These are phyloP conservation scores for Sporothrix pallida DNA, from an alignment of 2,329 filamentous ascomycete genomes.

Conservation along the genomic window DNA sequence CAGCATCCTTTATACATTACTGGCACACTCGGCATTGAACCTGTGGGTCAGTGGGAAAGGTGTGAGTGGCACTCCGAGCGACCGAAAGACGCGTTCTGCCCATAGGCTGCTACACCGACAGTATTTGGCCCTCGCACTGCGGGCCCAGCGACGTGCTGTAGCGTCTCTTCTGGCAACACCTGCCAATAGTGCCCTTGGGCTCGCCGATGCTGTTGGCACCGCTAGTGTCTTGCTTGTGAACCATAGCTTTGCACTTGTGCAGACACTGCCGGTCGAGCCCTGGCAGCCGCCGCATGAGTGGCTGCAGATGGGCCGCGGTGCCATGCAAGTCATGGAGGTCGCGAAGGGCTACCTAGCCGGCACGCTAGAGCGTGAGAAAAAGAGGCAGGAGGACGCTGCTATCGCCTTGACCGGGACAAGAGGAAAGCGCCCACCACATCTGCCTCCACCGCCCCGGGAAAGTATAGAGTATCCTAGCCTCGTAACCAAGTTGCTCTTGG, in stretches of 20 bases:
- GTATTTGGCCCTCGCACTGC: slow-evolving; percentile 47
- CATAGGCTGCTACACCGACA: slow-evolving; percentile 45
- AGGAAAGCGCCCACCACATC: neutral
- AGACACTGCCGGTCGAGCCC: slow-evolving; percentile 46
- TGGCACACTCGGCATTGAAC: slow-evolving; percentile 49
- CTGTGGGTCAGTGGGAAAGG: slow-evolving; percentile 43
- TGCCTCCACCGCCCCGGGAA: neutral
- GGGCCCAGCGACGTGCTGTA: slow-evolving; percentile 48
- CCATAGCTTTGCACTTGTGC: slow-evolving; percentile 49
- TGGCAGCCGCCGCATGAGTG: slow-evolving; percentile 50
- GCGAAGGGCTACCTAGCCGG: slow-evolving; percentile 38
- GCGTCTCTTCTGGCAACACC: slow-evolving; percentile 39
- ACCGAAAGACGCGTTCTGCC: neutral
- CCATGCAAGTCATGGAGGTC: slow-evolving; percentile 44
- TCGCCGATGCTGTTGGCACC: slow-evolving; percentile 47
- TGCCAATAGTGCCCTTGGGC: slow-evolving; percentile 35
- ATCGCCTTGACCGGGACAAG: neutral
- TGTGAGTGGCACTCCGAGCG: slow-evolving; percentile 39
- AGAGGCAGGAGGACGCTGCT: neutral
- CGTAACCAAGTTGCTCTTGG: slow-evolving; percentile 40
- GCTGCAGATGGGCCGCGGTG: slow-evolving; percentile 44
- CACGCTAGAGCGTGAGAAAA: neutral
- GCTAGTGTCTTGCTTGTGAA: slow-evolving; percentile 46
- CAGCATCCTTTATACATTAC: slow-evolving; percentile 45
- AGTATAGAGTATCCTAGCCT: slow-evolving; percentile 13